Conservation (phyloP, 2,329 filamentous ascomycete species). For the Fusarium aywerte region DNA sequence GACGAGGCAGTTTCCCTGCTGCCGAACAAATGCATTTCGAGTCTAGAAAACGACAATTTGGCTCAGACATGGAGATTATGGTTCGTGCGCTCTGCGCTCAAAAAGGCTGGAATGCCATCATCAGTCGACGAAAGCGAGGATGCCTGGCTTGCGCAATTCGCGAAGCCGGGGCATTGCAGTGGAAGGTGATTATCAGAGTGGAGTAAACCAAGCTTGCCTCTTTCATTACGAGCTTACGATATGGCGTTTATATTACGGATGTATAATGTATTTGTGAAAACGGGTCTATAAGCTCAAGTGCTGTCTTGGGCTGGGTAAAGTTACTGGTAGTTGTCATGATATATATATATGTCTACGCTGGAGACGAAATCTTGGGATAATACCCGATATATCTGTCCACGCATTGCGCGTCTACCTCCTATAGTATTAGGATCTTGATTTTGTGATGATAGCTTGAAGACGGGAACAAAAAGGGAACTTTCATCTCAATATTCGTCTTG, state of each 20-base stretch:
- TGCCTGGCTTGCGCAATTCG: slow-evolving; percentile 80
- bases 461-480: neutral
- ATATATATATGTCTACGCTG: slow-evolving; percentile 1
- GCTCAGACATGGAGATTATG: slow-evolving; percentile 75
- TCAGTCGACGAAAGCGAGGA: slow-evolving; percentile 73
- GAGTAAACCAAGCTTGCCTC: slow-evolving; percentile 51
- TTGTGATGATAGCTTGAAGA: neutral
- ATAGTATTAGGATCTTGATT: neutral
- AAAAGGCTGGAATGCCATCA: slow-evolving; percentile 77
- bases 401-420: neutral
- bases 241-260: slow-evolving; percentile 26
- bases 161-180: slow-evolving; percentile 76
- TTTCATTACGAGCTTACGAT: slow-evolving; percentile 6
- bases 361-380: slow-evolving; percentile 7
- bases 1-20: slow-evolving; percentile 55
- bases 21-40: slow-evolving; percentile 66
- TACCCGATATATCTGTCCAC: slow-evolving; percentile 19
- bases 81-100: slow-evolving; percentile 79
- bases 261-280: neutral
- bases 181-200: slow-evolving; percentile 73
- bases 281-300: slow-evolving; percentile 3
- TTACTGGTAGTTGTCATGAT: slow-evolving; percentile 16
- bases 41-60: slow-evolving; percentile 66
- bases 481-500: neutral
- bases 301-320: neutral